Base-by-base conservation (phyloP, 2,329 filamentous ascomycete genomes). In the Xylaria sp. region DNA sequence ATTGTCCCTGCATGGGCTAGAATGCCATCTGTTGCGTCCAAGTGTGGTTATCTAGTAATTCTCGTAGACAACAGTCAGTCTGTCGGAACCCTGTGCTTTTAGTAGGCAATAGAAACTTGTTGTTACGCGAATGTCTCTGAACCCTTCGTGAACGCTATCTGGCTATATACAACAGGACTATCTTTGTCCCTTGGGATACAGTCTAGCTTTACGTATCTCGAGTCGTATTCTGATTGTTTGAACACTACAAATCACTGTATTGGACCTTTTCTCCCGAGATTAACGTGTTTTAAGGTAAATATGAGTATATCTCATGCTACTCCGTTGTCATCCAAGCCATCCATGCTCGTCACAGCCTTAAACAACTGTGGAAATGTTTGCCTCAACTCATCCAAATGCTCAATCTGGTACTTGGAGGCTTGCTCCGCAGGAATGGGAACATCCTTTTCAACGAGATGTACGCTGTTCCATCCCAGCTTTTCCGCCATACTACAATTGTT, bases 391-490 rank as follows among this genome's bases (percentile, higher is more conserved):
- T 67, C 56, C 12, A 69, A 57, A 43, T 69, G 57, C 20, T n/a
- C 28, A n/a, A 69, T 67, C 39, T 69, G 60, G 36, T 67, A 18
- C 39, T 50, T 62, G 15, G 43, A 69, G 8, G 67, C 67, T 53
- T 67, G 56, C 18, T 56, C 41, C 30, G 41, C 36, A 0, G 64
- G 67, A 34, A 61, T 46, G 3, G 43, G 60, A 9, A 53, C 30
- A 3, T 41, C 67, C 1, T 69, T 65, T 30, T 69, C 67, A 10
- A 67, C 65, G 8, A 69, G 65, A 65, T 69, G 65, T 34, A 55
- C 65, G 30, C 57, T 65, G n/a, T 69, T 65, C 64, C 67, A 69
- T 20, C 67, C 65, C n/a, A 69, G 41, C 23, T n/a, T 39, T 41
- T 67, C 60, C 5, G 64, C 67, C 65, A 62, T 69, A 4, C 10